A percentile compares a stretch with the other conserved stretches of the same genome.
phyloP scores from a whole-genome alignment of 768 basidiomycete genomes.

The Lentinula sp. region DNA sequence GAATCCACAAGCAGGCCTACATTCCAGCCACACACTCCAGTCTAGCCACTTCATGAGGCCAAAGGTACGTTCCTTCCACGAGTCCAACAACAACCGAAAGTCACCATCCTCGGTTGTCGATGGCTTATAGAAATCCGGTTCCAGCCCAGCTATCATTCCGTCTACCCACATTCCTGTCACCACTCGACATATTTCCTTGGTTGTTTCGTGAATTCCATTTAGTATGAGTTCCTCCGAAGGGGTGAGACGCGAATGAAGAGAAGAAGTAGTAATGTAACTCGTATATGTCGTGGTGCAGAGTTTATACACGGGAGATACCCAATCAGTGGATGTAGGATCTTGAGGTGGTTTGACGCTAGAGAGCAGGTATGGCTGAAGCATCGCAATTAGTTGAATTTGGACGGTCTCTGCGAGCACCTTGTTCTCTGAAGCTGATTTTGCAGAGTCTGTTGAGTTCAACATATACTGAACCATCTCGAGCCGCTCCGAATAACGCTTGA shows the following conservation, averaged over 20 bases:
- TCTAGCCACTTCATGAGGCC: slow-evolving; percentile 17
- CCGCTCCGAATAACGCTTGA: slow-evolving; percentile 33
- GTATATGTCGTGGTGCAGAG: slow-evolving; percentile 27
- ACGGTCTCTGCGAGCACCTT: slow-evolving; percentile 15
- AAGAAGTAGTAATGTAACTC: slow-evolving; percentile 12
- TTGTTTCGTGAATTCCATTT: slow-evolving; percentile 12
- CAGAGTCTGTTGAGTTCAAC: slow-evolving; percentile 18
- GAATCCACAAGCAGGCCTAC: slow-evolving; percentile 15
- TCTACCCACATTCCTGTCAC: slow-evolving; percentile 15
- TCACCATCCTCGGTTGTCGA: slow-evolving; percentile 4
- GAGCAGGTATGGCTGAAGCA: slow-evolving; percentile 27
- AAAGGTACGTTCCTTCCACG: slow-evolving; percentile 9
- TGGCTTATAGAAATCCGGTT: neutral
- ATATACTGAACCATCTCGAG: slow-evolving; percentile 33
- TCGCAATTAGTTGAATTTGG: slow-evolving; percentile 21
- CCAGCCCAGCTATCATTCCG: slow-evolving; percentile 13
- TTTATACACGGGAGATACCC: slow-evolving; percentile 28
- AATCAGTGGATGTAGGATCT: slow-evolving; percentile 10
- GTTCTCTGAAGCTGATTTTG: neutral
- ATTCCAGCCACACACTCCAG: slow-evolving; percentile 18
- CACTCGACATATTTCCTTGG: slow-evolving; percentile 15
- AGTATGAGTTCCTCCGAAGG: slow-evolving; percentile 13
- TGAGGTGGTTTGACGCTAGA: neutral
- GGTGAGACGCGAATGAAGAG: slow-evolving; percentile 9
- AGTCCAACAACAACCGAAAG: neutral